A percentile compares a stretch with the other conserved stretches of the same genome.
These are phyloP conservation scores for Diplodia intermedia DNA, from an alignment of 2,329 filamentous ascomycete genomes.

Conservation along the genomic window DNA sequence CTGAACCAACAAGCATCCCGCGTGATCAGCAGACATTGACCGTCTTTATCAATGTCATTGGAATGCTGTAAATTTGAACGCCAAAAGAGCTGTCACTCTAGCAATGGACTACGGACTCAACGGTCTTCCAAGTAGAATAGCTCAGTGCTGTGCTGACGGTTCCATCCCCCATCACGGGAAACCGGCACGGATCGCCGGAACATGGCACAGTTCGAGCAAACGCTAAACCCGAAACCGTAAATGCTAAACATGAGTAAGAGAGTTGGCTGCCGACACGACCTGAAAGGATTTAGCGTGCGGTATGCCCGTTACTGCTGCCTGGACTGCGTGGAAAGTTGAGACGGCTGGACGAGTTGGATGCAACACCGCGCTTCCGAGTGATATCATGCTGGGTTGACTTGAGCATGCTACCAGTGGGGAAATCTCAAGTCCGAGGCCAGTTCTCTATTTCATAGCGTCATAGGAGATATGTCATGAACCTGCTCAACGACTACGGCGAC, in stretches of 20 bases:
- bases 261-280: not conserved
- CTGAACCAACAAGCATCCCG: not conserved
- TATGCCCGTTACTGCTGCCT: not conserved
- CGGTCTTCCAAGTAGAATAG: not conserved
- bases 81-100: not conserved
- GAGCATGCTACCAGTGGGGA: not conserved
- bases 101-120: not conserved
- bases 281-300: not conserved
- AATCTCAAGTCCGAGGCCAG: not conserved
- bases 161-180: not conserved
- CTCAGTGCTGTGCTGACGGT: not conserved
- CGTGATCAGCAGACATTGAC: not conserved
- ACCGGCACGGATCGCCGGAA: not conserved
- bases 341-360: not conserved
- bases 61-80: not conserved
- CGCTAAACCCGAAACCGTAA: conserved; percentile 1
- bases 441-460: not conserved
- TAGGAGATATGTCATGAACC: not conserved
- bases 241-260: not conserved
- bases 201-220: not conserved
- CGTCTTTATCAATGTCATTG: not conserved
- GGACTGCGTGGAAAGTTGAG: not conserved
- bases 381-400: not conserved
- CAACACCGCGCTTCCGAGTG: not conserved
- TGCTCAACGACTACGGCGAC: not conserved